Base-by-base conservation (phyloP, 2,329 filamentous ascomycete species). In the Cercospora sp. region DNA sequence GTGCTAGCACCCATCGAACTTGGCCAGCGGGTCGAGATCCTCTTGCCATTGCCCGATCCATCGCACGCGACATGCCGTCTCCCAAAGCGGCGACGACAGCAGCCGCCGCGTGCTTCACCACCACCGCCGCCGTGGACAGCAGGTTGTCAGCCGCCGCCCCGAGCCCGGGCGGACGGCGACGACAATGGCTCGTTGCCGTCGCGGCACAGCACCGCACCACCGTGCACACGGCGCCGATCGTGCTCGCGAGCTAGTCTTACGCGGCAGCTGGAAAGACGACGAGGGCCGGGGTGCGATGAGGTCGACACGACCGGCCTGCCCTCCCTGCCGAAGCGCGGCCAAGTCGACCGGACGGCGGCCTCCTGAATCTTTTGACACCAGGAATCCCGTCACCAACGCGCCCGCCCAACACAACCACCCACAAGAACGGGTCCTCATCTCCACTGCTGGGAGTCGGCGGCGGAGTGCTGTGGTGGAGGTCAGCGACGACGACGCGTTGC, bases 1-100 rank as follows among this genome's bases (percentile, higher is more conserved):
- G 18, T n/a, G 48, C 48, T 61, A 69, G 65, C 67, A 60, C 16
- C 10, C 40, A 18, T 63, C 64, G 67, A 71, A 69, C 67, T 68
- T 64, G 67, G 48, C 58, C 42, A 31, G 67, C 67, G 67, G 67
- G 63, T 69, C 69, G 60, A 23, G 28, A 23, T 57, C 9, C 61
- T 63, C 16, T 42, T 40, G 26, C 45, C 31, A 12, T 40, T 16
- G 33, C 33, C 33, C 33, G 6, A 40, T 40, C 13, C 33, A 40
- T 16, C 33, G 5, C 36, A 42, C 36, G 16, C 36, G 36, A 42
- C 36, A 42, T 42, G 36, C 36, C 18, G 8, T 6, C 12, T 51
- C 45, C 45, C 45, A 2, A 23, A 23, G 45, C 45, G 45, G 45
- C 45, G 45, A 51, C 45, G 45, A 51, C 45, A 23, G 36, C 36